These are phyloP conservation scores for Firmiana major DNA, from an alignment of 345 rosid species.

Conservation along the genomic window DNA sequence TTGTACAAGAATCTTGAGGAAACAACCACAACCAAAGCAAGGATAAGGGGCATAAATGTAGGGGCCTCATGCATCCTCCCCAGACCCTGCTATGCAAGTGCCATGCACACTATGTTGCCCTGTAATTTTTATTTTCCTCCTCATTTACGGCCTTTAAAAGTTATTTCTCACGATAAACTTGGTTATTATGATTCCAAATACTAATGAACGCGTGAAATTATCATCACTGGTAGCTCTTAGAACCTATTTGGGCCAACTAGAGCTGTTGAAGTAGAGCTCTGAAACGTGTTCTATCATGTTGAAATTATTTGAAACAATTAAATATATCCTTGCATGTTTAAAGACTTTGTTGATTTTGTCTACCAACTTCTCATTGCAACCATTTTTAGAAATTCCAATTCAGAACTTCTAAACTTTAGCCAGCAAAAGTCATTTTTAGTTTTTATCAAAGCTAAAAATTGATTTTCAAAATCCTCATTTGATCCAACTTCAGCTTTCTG, in stretches of 20 bases:
- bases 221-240: not conserved
- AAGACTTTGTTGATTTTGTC: not conserved
- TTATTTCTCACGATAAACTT: not conserved
- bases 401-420: not conserved
- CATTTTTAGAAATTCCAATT: not conserved
- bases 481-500: not conserved
- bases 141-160: not conserved
- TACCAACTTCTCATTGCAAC: not conserved
- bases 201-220: not conserved
- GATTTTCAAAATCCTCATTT: not conserved
- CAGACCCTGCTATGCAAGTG: not conserved
- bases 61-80: not conserved
- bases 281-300: not conserved
- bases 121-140: not conserved
- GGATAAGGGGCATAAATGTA: not conserved
- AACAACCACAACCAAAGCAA: not conserved
- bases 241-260: not conserved
- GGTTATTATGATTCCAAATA: not conserved
- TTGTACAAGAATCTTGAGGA: not conserved
- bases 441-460: not conserved
- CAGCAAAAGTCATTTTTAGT: not conserved
- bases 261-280: not conserved
- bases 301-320: not conserved
- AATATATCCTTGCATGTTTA: not conserved
- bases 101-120: not conserved